Conservation (phyloP, 2,329 filamentous ascomycete genomes). For the Lecanosticta acicola region DNA sequence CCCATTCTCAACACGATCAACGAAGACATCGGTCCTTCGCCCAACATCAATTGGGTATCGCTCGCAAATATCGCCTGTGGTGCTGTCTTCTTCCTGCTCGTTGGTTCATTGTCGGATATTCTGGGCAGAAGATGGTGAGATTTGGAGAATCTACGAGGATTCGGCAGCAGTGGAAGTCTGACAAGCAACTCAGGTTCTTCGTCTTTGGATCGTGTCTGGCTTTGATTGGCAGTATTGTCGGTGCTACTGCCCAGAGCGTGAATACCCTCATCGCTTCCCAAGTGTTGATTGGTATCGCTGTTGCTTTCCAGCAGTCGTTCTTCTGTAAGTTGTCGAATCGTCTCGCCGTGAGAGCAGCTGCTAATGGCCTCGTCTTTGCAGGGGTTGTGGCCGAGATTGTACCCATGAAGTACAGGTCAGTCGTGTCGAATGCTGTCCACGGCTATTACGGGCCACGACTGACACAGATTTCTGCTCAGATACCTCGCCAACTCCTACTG, state of each 20-base stretch:
- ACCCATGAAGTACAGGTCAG: conserved; percentile 30
- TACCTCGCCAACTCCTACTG: conserved; percentile 25
- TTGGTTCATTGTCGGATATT: conserved; percentile 36
- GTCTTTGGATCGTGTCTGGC: conserved; percentile 33
- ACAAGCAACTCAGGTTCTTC: conserved; percentile 27
- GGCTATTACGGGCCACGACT: too few relatives aligned
- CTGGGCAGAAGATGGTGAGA: conserved; percentile 32
- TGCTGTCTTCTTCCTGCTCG: conserved; percentile 35
- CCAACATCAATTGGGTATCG: conserved; percentile 36
- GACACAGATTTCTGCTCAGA: too few relatives aligned
- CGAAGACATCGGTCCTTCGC: conserved; percentile 34
- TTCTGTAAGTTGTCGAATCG: too few relatives aligned
- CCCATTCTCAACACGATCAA: conserved; percentile 30
- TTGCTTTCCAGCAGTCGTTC: conserved; percentile 37
- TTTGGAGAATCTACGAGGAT: too few relatives aligned
- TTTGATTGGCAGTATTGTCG: conserved; percentile 34
- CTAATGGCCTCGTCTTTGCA: conserved; percentile 17
- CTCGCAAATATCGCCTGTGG: conserved; percentile 34
- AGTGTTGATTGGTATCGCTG: conserved; percentile 36
- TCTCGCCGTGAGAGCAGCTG: neutral
- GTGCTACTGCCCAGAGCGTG: conserved; percentile 25
- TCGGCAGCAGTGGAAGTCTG: too few relatives aligned
- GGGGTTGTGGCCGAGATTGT: conserved; percentile 37
- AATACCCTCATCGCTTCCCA: conserved; percentile 25
- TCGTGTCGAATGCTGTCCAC: too few relatives aligned